Base-by-base conservation (phyloP, 352 stramenopile genomes). In the Pythium sp. region DNA sequence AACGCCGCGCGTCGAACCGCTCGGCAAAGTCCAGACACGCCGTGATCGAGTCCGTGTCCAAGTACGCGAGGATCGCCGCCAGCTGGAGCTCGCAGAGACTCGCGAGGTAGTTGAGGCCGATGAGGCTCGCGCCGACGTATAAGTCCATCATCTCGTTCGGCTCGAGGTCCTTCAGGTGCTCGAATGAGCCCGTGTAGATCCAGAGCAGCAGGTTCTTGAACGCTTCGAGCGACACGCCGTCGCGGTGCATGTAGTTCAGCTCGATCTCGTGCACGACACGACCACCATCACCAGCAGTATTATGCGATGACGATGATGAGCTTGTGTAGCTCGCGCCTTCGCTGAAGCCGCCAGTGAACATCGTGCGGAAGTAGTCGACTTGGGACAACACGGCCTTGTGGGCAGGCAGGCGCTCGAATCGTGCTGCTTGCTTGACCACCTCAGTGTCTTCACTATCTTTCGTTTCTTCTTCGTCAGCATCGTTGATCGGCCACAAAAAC, bases 311-410 rank as follows among this genome's bases (percentile, higher is more conserved):
- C 54, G 0, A 49, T 26, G 43, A 12, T 8, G 58, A 58, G 47
- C 72, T 63, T 14, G 58, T 64, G 6, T 63, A 60, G 5, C 61
- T 61, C 11, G 72, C 70, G n/a, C 80, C 83, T 79, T 94, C 84
- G 46, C 82, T 86, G 53, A 94, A 94, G 18, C 86, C 81, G n/a
- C 84, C 86, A 4, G 83, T 82, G 60, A 94, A 91, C 84, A 94
- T 92, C 8, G 80, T 87, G 43, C 80, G 83, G 69, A 93, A 94
- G 72, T 94, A 94, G 20, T 87, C 73, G n/a, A 92, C 83, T 58
- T 92, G 81, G 0, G 80, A 82, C 14, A 94, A 75, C 34, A 94
- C 73, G 22, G 80, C 83, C 68, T 90, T 90, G 65, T 94, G 86
- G 12, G 81, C 86, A 5, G 79, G 81, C 24, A 94, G 55, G 11